A percentile compares a stretch with the other conserved stretches of the same genome.
phyloP scores from a whole-genome alignment of 2,329 filamentous ascomycete genomes.

The Hymenoscyphus salicellus region DNA sequence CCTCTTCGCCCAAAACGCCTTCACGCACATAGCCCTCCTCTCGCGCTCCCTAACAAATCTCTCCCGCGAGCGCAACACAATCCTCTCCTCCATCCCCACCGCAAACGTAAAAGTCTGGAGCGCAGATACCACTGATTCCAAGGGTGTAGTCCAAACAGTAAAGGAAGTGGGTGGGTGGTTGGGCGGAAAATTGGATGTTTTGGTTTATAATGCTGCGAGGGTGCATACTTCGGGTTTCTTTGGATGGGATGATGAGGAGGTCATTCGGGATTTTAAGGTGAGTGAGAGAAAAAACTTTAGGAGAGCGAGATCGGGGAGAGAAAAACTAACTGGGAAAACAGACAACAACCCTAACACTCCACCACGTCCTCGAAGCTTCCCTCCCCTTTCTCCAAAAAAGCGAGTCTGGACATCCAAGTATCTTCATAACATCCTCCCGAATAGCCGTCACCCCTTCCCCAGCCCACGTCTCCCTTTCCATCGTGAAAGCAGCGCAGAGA shows the following conservation, averaged over 20 bases:
- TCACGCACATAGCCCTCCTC: conserved; percentile 9
- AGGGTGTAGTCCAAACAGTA: neutral
- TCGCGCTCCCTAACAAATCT: neutral
- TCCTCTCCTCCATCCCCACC: neutral
- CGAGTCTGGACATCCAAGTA: neutral
- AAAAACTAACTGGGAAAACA: neutral
- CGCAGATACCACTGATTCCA: neutral
- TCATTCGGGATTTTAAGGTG: conserved; percentile 2
- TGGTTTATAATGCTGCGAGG: conserved; percentile 7
- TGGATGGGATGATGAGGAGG: neutral
- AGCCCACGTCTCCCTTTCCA: neutral
- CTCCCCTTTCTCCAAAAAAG: neutral
- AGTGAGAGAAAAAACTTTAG: neutral
- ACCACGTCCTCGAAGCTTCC: neutral
- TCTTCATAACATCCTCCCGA: conserved; percentile 6
- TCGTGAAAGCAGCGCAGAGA: conserved; percentile 4
- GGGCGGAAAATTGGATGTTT: neutral
- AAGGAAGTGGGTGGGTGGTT: neutral
- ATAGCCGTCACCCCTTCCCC: neutral
- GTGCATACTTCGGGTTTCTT: neutral
- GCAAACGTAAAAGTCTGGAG: neutral
- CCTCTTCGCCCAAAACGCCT: conserved; percentile 1
- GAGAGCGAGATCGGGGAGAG: neutral
- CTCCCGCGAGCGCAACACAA: neutral
- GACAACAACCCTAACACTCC: conserved; percentile 5